Conservation (phyloP, 129 eudicot species). For the Logfia minima region DNA sequence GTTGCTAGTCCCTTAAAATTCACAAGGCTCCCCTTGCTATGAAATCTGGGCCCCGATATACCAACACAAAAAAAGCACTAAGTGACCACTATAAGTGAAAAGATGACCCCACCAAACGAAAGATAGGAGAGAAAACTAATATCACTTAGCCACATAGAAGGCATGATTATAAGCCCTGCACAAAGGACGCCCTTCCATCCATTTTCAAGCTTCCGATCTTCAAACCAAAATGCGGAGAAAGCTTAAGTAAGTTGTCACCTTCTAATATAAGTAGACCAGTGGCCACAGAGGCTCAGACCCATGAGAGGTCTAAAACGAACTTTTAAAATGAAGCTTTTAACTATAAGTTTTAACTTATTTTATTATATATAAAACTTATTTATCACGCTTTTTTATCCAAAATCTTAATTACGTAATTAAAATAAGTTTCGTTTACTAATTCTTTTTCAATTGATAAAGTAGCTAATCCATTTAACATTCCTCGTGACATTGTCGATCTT, state of each 20-base stretch:
- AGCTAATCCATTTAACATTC: too few relatives aligned
- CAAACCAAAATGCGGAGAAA: constrained; percentile 27
- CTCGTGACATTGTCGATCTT: too few relatives aligned
- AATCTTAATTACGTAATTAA: too few relatives aligned
- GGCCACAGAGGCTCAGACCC: background rate
- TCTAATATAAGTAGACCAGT: constrained; percentile 34
- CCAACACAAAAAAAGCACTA: constrained; percentile 32
- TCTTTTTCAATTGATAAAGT: too few relatives aligned
- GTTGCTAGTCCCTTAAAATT: constrained; percentile 26
- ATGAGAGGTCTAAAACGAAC: too few relatives aligned
- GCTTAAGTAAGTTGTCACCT: constrained; percentile 32
- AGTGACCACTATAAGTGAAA: constrained; percentile 20
- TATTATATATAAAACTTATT: too few relatives aligned
- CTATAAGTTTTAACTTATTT: too few relatives aligned
- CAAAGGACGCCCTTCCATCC: constrained; percentile 37
- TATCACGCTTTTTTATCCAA: too few relatives aligned
- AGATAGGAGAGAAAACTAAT: constrained; percentile 32
- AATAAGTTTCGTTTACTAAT: too few relatives aligned
- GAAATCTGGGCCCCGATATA: constrained; percentile 15
- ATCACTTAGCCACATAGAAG: constrained; percentile 34
- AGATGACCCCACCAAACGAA: constrained; percentile 29
- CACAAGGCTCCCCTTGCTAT: constrained; percentile 25
- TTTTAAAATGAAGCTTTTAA: too few relatives aligned
- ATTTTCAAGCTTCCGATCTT: constrained; percentile 21
- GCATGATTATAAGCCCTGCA: constrained; percentile 28